A percentile compares a stretch with the other conserved stretches of the same genome.
Evolutionary conservation across 225 moss, liverwort and hornwort species (phyloP).

Genomic region (Thuidium tamariscinum): DNA sequence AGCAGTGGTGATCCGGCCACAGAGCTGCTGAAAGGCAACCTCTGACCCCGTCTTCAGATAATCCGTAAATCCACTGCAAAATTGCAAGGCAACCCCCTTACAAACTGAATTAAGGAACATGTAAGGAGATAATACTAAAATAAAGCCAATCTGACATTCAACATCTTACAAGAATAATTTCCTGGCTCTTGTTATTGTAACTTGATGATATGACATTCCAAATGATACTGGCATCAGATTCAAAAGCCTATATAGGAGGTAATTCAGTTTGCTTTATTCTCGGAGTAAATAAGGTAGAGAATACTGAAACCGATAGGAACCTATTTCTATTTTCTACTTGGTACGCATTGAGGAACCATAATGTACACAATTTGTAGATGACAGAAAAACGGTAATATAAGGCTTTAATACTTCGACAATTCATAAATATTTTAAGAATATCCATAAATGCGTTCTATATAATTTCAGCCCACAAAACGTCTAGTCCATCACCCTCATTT

Average conservation of each 20-base stretch:
- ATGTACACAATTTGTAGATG: neutral
- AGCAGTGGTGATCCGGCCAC: constrained; percentile 48
- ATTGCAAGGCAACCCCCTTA: neutral
- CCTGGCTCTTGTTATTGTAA: neutral
- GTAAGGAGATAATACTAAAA: neutral
- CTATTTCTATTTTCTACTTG: neutral
- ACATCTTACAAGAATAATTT: neutral
- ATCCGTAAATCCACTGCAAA: constrained; percentile 64
- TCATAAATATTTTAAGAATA: neutral
- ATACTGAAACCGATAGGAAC: neutral
- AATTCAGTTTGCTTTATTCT: neutral
- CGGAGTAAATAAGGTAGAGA: neutral
- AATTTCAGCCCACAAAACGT: neutral
- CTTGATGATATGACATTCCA: neutral
- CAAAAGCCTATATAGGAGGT: neutral
- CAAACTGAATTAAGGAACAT: neutral
- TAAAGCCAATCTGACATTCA: neutral
- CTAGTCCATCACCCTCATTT: neutral
- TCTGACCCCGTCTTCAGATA: constrained; percentile 70
- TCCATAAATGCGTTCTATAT: neutral
- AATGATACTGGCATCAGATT: neutral
- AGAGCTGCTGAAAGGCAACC: constrained; percentile 58
- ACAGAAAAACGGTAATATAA: neutral
- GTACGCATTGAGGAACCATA: neutral
- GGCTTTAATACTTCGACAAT: neutral